phyloP scores from a whole-genome alignment of 768 basidiomycete genomes.

The Boletus reticulatus region DNA sequence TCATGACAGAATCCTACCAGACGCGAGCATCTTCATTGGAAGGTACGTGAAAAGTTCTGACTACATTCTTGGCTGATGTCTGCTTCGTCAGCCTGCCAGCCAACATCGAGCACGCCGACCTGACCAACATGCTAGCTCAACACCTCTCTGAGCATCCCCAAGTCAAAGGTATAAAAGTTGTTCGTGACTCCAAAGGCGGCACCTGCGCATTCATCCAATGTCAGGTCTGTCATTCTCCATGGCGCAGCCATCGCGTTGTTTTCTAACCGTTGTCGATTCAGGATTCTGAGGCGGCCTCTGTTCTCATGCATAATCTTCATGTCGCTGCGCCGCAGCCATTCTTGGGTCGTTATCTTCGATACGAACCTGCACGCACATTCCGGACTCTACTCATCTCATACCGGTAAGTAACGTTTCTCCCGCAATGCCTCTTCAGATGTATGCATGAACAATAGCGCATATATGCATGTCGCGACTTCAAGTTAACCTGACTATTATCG shows the following conservation, averaged over 20 bases:
- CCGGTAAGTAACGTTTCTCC: slow-evolving; percentile 40
- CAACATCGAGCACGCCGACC: slow-evolving; percentile 61
- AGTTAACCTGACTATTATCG: slow-evolving; percentile 7
- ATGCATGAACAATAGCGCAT: slow-evolving; percentile 19
- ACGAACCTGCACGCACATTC: slow-evolving; percentile 74
- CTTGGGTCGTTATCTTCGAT: slow-evolving; percentile 71
- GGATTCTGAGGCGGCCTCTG: slow-evolving; percentile 56
- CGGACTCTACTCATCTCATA: slow-evolving; percentile 75
- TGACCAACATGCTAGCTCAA: slow-evolving; percentile 56
- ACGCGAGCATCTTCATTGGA: slow-evolving; percentile 83
- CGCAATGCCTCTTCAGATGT: slow-evolving; percentile 1
- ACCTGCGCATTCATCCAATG: slow-evolving; percentile 87
- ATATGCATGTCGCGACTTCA: slow-evolving; percentile 11
- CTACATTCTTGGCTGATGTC: slow-evolving; percentile 6
- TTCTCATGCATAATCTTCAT: slow-evolving; percentile 60
- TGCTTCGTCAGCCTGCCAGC: slow-evolving; percentile 56
- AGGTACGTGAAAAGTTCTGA: slow-evolving; percentile 45
- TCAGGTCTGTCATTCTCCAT: slow-evolving; percentile 47
- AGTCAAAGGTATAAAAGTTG: slow-evolving; percentile 65
- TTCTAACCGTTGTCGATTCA: slow-evolving; percentile 24
- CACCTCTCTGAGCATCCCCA: slow-evolving; percentile 67
- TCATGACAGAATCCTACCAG: slow-evolving; percentile 55
- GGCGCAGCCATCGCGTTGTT: neutral
- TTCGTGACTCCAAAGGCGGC: slow-evolving; percentile 73
- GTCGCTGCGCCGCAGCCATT: slow-evolving; percentile 57